phyloP scores from a whole-genome alignment of 192 early-diverging fungal genomes.

The Coemansia sp. region DNA sequence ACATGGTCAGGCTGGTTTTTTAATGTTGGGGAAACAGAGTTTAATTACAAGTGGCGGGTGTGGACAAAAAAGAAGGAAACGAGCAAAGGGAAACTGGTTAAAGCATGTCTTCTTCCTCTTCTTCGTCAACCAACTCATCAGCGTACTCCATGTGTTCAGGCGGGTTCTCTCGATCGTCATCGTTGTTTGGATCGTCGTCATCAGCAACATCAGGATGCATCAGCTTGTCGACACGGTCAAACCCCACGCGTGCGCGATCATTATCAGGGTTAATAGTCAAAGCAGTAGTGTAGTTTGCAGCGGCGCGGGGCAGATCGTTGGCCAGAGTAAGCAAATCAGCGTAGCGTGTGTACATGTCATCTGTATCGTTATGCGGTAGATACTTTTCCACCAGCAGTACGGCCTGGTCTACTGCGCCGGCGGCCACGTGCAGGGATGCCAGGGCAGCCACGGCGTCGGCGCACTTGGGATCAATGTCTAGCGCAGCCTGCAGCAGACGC shows the following conservation, averaged over 20 bases:
- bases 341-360: constrained; percentile 41
- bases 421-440: constrained; percentile 41
- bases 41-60: neutral
- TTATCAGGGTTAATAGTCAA: constrained; percentile 32
- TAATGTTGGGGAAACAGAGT: neutral
- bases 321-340: constrained; percentile 50
- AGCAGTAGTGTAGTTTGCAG: constrained; percentile 35
- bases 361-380: constrained; percentile 35
- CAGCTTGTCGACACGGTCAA: constrained; percentile 41
- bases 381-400: constrained; percentile 25
- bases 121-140: constrained; percentile 2
- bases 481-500: constrained; percentile 23
- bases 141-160: neutral
- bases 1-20: too few species aligned
- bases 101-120: neutral
- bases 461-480: constrained; percentile 20
- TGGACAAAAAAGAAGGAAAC: neutral
- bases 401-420: constrained; percentile 8
- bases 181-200: constrained; percentile 2
- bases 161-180: neutral
- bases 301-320: constrained; percentile 37
- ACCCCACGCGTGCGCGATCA: constrained; percentile 28
- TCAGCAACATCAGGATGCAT: constrained; percentile 27
- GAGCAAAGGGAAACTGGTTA: neutral
- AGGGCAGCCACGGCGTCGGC: constrained; percentile 29